Conservation (phyloP, 2,329 filamentous ascomycete genomes). For the Trichophyton simii region DNA sequence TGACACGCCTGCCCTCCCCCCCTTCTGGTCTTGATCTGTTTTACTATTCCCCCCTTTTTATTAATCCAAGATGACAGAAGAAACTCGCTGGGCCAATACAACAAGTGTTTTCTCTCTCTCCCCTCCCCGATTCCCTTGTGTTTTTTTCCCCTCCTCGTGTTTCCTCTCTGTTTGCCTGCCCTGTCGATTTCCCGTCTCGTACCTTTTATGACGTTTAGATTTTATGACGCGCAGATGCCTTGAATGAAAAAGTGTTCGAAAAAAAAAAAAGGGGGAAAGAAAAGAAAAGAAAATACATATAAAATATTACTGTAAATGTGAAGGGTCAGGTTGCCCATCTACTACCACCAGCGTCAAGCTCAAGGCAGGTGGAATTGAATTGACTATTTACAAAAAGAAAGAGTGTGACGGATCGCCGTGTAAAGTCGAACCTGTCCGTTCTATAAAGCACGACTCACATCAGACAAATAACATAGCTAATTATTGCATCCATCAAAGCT, state of each 20-base stretch:
- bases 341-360: too few relatives aligned
- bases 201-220: slow-evolving; percentile 5
- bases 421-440: not conserved
- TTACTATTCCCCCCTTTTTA: not conserved
- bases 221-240: slow-evolving; percentile 3
- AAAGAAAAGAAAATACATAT: not conserved
- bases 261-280: not conserved
- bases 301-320: not conserved
- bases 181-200: not conserved
- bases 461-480: not conserved
- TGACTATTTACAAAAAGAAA: not conserved
- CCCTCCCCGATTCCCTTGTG: not conserved
- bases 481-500: not conserved
- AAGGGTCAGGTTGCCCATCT: not conserved
- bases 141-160: too few relatives aligned
- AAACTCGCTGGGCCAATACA: slow-evolving; percentile 4
- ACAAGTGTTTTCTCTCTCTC: not conserved
- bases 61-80: not conserved
- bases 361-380: not conserved
- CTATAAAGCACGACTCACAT: too few relatives aligned
- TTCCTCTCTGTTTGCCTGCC: not conserved
- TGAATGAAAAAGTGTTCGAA: not conserved
- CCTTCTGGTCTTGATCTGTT: not conserved
- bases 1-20: not conserved
- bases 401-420: not conserved